Evolutionary conservation across 345 rosid species (phyloP).

Genomic region (Populus ilicifolia): DNA sequence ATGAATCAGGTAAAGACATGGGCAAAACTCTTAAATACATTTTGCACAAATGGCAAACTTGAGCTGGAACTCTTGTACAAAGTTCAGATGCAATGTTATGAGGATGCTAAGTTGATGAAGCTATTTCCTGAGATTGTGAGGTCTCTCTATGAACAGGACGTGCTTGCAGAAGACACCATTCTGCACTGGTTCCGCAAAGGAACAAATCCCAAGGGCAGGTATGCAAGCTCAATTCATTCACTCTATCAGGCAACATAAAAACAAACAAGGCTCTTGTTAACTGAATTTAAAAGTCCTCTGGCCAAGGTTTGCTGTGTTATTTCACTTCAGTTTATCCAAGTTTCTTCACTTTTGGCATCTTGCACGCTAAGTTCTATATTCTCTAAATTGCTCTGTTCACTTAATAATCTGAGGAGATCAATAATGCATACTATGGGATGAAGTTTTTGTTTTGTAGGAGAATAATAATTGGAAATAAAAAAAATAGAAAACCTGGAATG

Average conservation of each 20-base stretch:
- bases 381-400: background rate
- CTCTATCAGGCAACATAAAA: background rate
- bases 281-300: background rate
- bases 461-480: background rate
- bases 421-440: background rate
- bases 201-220: constrained; percentile 92
- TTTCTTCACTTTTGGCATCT: background rate
- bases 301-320: background rate
- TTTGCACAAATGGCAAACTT: constrained; percentile 82
- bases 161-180: constrained; percentile 93
- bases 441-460: background rate
- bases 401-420: background rate
- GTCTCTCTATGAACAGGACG: constrained; percentile 85
- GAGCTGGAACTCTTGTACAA: constrained; percentile 94
- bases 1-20: constrained; percentile 77
- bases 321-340: background rate
- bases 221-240: constrained; percentile 7
- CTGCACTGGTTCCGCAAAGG: constrained; percentile 93
- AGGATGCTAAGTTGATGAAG: constrained; percentile 97
- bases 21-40: constrained; percentile 69
- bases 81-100: constrained; percentile 97
- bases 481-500: background rate
- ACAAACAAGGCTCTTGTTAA: background rate
- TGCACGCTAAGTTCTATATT: background rate
- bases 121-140: constrained; percentile 86